A percentile compares a stretch with the other conserved stretches of the same genome.
phyloP scores from a whole-genome alignment of 2,329 filamentous ascomycete species.

The Ceratocystiopsis brevicomis region DNA sequence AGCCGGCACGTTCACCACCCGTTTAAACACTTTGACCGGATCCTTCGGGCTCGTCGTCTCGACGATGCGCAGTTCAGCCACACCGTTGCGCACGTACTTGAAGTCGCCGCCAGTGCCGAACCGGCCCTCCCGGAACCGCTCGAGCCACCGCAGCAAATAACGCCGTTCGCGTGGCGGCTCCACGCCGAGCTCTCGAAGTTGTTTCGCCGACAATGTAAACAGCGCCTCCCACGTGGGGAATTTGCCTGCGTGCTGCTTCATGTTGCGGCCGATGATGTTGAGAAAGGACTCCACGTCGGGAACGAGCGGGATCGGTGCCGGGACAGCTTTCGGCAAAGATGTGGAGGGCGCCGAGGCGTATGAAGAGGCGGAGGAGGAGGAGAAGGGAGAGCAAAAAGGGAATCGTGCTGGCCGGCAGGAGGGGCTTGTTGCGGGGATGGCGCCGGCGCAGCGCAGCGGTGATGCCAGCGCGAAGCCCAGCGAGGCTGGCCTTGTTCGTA shows the following conservation, averaged over 20 bases:
- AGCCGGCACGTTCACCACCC: conserved; percentile 34
- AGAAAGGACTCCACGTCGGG: conserved; percentile 77
- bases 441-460: conserved; percentile 1
- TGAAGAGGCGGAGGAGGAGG: not conserved
- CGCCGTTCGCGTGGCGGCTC: conserved; percentile 66
- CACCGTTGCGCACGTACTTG: conserved; percentile 42
- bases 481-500: conserved; percentile 12
- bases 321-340: conserved; percentile 19
- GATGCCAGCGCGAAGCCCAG: conserved; percentile 13
- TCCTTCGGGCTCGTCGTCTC: conserved; percentile 17
- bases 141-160: conserved; percentile 75
- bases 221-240: conserved; percentile 81
- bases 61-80: conserved; percentile 30
- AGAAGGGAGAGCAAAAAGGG: not conserved
- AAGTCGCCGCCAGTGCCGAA: conserved; percentile 74
- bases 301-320: conserved; percentile 63
- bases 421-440: not conserved
- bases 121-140: conserved; percentile 60
- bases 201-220: conserved; percentile 58
- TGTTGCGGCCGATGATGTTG: conserved; percentile 71
- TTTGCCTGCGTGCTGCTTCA: conserved; percentile 67
- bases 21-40: conserved; percentile 26
- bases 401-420: not conserved
- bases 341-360: not conserved
- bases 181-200: conserved; percentile 68